phyloP scores from a whole-genome alignment of 2,329 filamentous ascomycete genomes.

The Colletotrichum sp. region DNA sequence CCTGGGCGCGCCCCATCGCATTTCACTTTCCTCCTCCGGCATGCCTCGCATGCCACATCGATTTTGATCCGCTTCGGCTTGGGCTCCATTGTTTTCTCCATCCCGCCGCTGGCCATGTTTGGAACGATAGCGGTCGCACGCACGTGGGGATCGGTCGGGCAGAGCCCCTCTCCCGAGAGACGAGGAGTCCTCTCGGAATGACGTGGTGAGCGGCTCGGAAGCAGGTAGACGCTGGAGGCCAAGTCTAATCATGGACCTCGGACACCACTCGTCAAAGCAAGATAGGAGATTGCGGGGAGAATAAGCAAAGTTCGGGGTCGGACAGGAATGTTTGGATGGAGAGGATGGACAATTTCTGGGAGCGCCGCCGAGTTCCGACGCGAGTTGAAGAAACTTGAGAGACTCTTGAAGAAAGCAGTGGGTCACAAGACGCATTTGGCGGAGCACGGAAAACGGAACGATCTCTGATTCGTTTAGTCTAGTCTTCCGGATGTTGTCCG shows the following conservation, averaged over 20 bases:
- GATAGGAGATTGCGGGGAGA: not conserved
- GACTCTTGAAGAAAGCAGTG: not conserved
- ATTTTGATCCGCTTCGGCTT: conserved; percentile 46
- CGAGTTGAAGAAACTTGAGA: not conserved
- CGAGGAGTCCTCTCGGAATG: not conserved
- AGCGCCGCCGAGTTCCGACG: conserved; percentile 10
- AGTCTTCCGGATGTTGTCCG: not conserved
- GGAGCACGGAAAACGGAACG: conserved; percentile 8
- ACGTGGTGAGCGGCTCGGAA: not conserved
- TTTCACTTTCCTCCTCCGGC: conserved; percentile 45
- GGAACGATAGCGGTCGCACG: not conserved
- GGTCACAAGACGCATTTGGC: not conserved
- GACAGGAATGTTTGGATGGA: conserved; percentile 2
- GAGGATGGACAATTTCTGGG: not conserved
- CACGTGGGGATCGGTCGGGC: not conserved
- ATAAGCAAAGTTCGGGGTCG: not conserved
- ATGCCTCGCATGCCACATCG: conserved; percentile 47
- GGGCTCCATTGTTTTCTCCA: conserved; percentile 13
- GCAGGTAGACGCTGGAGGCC: not conserved
- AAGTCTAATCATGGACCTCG: conserved; percentile 6
- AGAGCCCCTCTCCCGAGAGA: not conserved
- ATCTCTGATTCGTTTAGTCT: not conserved
- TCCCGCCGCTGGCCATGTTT: not conserved
- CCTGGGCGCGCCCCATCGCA: conserved; percentile 46
- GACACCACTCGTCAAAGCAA: not conserved